phyloP scores from a whole-genome alignment of 306 rosid genomes.

The Acmispon strigosus region DNA sequence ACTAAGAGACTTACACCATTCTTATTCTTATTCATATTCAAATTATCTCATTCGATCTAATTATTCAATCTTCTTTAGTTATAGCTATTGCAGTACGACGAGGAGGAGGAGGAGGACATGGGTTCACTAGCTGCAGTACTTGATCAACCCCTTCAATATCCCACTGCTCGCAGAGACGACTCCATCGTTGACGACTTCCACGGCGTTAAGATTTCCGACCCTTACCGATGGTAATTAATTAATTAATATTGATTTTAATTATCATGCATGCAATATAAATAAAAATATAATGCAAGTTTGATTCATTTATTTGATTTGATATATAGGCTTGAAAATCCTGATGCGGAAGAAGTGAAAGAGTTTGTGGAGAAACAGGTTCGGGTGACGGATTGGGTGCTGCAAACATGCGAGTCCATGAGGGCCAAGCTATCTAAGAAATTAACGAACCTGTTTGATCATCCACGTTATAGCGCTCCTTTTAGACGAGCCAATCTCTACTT shows the following conservation, averaged over 20 bases:
- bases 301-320: too few relatives aligned
- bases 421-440: conserved; percentile 48
- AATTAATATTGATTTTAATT: too few relatives aligned
- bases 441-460: conserved; percentile 73
- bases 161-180: conserved; percentile 57
- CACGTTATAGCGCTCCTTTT: conserved; percentile 69
- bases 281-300: too few relatives aligned
- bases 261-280: too few relatives aligned
- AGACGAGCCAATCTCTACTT: conserved; percentile 54
- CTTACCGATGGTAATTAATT: conserved; percentile 59
- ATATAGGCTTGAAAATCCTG: conserved; percentile 87
- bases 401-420: conserved; percentile 47
- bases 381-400: conserved; percentile 60
- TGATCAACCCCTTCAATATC: conserved; percentile 39
- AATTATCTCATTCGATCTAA: not conserved
- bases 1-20: too few relatives aligned
- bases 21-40: not conserved
- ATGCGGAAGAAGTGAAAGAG: conserved; percentile 72
- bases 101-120: conserved; percentile 18
- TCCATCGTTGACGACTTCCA: conserved; percentile 68
- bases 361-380: conserved; percentile 67
- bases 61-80: not conserved
- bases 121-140: conserved; percentile 34
- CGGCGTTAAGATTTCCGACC: conserved; percentile 62
- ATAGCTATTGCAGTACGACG: too few relatives aligned